These are phyloP conservation scores for Saturnispora sekii DNA, from an alignment of 805 yeast genomes.

Conservation along the genomic window DNA sequence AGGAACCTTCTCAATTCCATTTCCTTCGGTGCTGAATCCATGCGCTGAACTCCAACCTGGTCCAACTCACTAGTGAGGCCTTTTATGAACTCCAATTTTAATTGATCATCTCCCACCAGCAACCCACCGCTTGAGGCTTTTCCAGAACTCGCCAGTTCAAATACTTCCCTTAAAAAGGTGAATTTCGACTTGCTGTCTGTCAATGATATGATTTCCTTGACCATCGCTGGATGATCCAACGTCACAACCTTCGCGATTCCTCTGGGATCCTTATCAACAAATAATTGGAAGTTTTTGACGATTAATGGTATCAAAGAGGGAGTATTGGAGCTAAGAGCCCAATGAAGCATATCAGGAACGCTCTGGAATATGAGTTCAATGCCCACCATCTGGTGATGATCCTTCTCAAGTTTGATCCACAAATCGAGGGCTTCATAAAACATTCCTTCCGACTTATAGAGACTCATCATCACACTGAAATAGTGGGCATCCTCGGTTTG, in stretches of 20 bases:
- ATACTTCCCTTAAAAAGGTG: constrained; percentile 28
- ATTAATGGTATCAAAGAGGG: constrained; percentile 21
- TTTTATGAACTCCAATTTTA: constrained; percentile 10
- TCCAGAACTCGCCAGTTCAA: constrained; percentile 16
- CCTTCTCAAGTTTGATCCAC: constrained; percentile 31
- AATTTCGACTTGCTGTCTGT: constrained; percentile 21
- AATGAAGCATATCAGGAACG: constrained; percentile 20
- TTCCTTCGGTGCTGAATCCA: background rate
- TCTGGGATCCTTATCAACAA: constrained; percentile 24
- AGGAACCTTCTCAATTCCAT: constrained; percentile 13
- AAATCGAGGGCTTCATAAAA: constrained; percentile 44
- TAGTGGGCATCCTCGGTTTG: constrained; percentile 47
- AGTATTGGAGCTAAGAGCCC: constrained; percentile 15
- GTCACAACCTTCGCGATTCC: constrained; percentile 31
- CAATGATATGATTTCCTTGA: constrained; percentile 28
- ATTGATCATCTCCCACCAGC: constrained; percentile 19
- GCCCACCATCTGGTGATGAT: background rate
- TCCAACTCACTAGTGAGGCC: constrained; percentile 1
- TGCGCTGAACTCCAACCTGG: background rate
- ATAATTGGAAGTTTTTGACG: constrained; percentile 21
- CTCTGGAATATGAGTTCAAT: constrained; percentile 24
- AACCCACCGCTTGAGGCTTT: constrained; percentile 18
- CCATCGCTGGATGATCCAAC: constrained; percentile 31
- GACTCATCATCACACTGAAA: constrained; percentile 45
- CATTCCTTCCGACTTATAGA: constrained; percentile 46